phyloP scores from a whole-genome alignment of 208 protist species.

The Wallacemonas collosoma region DNA sequence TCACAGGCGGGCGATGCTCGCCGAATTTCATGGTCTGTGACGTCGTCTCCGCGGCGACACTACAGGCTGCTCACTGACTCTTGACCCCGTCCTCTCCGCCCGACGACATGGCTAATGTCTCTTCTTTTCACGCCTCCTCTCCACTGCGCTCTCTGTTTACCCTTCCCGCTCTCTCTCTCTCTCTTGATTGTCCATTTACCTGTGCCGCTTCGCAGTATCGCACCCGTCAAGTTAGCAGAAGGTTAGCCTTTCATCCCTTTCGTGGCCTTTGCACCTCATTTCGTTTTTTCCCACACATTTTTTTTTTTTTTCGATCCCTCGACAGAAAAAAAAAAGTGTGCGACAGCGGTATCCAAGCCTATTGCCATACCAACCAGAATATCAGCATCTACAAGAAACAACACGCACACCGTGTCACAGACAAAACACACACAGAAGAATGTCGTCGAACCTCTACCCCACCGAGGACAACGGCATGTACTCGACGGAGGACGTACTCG shows the following conservation, averaged over 20 bases:
- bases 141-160: too few species aligned
- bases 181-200: neutral
- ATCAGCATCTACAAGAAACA: neutral
- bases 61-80: too few species aligned
- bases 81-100: too few species aligned
- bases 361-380: neutral
- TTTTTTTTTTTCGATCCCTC: neutral
- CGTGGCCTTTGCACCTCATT: too few species aligned
- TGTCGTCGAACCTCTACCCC: neutral
- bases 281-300: neutral
- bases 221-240: neutral
- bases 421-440: neutral
- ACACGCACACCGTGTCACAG: neutral
- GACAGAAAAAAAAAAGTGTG: neutral
- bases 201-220: neutral
- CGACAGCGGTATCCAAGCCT: too few species aligned
- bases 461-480: neutral
- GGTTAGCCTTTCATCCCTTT: neutral
- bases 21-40: too few species aligned
- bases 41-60: too few species aligned
- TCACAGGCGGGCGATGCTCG: too few species aligned
- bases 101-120: too few species aligned
- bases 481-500: neutral
- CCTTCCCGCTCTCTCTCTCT: neutral
- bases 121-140: too few species aligned